Evolutionary conservation across 2,329 filamentous ascomycete species (phyloP), one percentile per base, ranked within the genome.

Genomic region (Venturia aucupariae): DNA sequence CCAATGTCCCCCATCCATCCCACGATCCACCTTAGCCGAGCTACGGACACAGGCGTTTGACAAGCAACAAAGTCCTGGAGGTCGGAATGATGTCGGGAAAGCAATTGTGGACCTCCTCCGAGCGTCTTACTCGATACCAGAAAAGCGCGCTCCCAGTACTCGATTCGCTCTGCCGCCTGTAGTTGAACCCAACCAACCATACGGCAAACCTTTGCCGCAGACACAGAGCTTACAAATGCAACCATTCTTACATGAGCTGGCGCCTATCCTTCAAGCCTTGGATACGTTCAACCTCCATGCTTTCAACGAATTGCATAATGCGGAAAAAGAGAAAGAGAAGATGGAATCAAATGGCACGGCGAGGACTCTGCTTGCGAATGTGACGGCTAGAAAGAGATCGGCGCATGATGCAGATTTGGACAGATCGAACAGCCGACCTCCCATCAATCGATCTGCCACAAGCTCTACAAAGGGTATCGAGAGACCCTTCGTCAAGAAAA

Each of bases 1-100:
- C 7, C 51, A 57, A n/a, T 57, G 51, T 57, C 51, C 51, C 27
- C 27, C 27, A 57, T 32, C 51, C 51, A 57, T 57, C 27, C 27
- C 51, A 35, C 30, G 1, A n/a, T 35, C 51, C 17, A 35, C 51
- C 15, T 4, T 57, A 11, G 30, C 27, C 51, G 27, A 35, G 15
- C 51, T 57, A 17, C 51, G 51, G 7, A 57, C 19, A 22, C 27
- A n/a, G 51, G 19, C 27, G 6, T 57, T 57, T 22, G 30, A 57
- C 27, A 6, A 27, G 3, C 51, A 57, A 35, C 27, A 30, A 19
- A 57, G 7, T 10, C 7, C 51, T n/a, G 22, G 35, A 32, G 19
- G 30, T 35, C 30, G 35, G 1, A 17, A 17, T 2, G 6, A 19
- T 19, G 15, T 57, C 17, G 27, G 15, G 8, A 32, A 57, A 35